Evolutionary conservation across 176 grass and related monocot genomes (phyloP).

Genomic region (Eleusine coracana): DNA sequence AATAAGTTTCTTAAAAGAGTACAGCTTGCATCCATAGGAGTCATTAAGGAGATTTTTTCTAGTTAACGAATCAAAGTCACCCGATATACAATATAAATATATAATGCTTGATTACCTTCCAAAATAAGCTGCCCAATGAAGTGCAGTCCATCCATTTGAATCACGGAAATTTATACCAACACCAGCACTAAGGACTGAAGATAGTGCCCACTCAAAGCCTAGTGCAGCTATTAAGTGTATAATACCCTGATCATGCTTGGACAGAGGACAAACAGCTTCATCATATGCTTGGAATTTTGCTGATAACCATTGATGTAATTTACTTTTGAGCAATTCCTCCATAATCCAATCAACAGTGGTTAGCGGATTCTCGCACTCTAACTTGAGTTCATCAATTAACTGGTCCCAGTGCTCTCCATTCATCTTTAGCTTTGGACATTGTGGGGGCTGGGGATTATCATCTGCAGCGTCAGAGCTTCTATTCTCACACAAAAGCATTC

Average conservation of each 20-base stretch:
- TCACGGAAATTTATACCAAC: constrained; percentile 98
- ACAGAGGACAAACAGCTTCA: constrained; percentile 55
- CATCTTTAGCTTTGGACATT: constrained; percentile 49
- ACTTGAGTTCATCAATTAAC: constrained; percentile 59
- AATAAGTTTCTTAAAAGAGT: constrained; percentile 22
- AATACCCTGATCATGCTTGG: constrained; percentile 88
- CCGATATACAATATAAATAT: neutral
- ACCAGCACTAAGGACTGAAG: constrained; percentile 62
- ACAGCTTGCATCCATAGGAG: constrained; percentile 8
- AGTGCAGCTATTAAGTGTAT: constrained; percentile 89
- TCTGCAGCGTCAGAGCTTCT: constrained; percentile 36
- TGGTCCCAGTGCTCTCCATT: constrained; percentile 54
- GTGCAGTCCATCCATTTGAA: constrained; percentile 94
- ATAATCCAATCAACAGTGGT: constrained; percentile 68
- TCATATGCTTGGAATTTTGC: constrained; percentile 46
- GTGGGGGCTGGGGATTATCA: constrained; percentile 35
- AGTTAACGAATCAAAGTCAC: constrained; percentile 18
- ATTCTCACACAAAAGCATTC: constrained; percentile 64
- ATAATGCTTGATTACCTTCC: constrained; percentile 66
- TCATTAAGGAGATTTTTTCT: constrained; percentile 14
- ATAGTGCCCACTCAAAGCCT: constrained; percentile 90
- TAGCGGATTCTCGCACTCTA: constrained; percentile 49
- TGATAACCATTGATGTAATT: constrained; percentile 75
- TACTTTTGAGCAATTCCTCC: constrained; percentile 85
- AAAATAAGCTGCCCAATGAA: constrained; percentile 98